Base-by-base conservation (phyloP, 1,139 yeast species). In the Wickerhamomyces sp. region DNA sequence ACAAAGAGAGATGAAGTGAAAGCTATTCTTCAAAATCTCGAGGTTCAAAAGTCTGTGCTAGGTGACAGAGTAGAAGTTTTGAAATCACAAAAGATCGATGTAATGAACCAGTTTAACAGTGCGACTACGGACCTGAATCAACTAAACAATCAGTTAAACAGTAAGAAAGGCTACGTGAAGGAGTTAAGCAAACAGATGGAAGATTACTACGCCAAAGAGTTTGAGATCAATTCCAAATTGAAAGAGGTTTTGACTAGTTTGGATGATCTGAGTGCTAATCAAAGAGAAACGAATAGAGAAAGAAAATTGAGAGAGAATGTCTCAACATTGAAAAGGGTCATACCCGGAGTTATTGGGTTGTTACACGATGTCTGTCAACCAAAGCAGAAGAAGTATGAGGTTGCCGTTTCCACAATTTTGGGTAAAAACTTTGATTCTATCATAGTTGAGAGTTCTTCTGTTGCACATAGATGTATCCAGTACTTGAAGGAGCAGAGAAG, bases 401-500 rank as follows among this genome's bases (percentile, higher is more conserved):
- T 68, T 7, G 95, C 98, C 0, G 71, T 91, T 28, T 78, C 85
- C 33, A 82, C 94, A 0, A 73, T 85, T 6, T 62, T 91, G 29
- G 98, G 97, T 5, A 72, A 75, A 44, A 74, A 86, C 50, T 74
- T 79, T 46, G 95, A 91, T 55, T 74, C 96, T 0, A 73, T 91
- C 10, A 72, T 91, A 22, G 98, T 91, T 5, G 95, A 87, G 48
- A 75, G 75, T 17, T 62, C 82, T 3, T 59, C 78, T 11, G 75
- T 82, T 15, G 98, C 96, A 1, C 77, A 81, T 39, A 81, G 78
- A 44, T 89, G 98, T 60, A 82, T 91, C 49, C 76, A 78, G 14
- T 81, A 82, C 38, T 65, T 91, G 57, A 86, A 88, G 49, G 94
- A 86, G 45, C 91, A 93, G 54, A 71, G 96, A 45, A 66, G 83